Evolutionary conservation across 805 yeast species (phyloP).

Genomic region (Maudiozyma bulderi): DNA sequence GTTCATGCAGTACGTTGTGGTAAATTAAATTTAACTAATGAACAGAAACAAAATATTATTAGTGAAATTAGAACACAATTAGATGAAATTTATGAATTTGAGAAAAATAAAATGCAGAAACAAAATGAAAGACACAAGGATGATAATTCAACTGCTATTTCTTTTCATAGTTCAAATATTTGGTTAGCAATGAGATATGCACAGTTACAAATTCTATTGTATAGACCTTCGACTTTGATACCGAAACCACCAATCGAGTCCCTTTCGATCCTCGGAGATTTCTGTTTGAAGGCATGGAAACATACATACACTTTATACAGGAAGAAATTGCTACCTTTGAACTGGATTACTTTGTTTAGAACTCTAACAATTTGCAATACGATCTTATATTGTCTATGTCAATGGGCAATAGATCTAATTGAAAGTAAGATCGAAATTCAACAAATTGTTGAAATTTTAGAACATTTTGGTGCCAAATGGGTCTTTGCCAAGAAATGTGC

Average conservation of each 20-base stretch:
- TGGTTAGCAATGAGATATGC: constrained; percentile 36
- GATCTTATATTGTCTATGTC: constrained; percentile 38
- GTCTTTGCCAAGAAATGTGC: constrained; percentile 37
- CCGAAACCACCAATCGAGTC: constrained; percentile 36
- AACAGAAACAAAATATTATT: constrained; percentile 29
- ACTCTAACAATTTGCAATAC: constrained; percentile 40
- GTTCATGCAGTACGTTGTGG: constrained; percentile 39
- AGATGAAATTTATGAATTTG: constrained; percentile 21
- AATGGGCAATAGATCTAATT: constrained; percentile 37
- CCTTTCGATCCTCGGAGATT: constrained; percentile 36
- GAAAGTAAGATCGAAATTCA: constrained; percentile 39
- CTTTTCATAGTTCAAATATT: constrained; percentile 29
- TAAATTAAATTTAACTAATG: constrained; percentile 22
- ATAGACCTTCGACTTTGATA: constrained; percentile 40
- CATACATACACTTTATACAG: constrained; percentile 39
- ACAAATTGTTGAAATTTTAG: constrained; percentile 37
- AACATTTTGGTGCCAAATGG: constrained; percentile 40
- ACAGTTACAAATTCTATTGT: constrained; percentile 37
- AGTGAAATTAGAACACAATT: constrained; percentile 28
- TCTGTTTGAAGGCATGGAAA: constrained; percentile 37
- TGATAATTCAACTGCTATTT: constrained; percentile 13
- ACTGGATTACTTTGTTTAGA: constrained; percentile 42
- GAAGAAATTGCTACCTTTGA: constrained; percentile 36
- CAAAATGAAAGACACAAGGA: constrained; percentile 9
- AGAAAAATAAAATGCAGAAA: constrained; percentile 18